These are phyloP conservation scores for Wickerhamiella qilinensis DNA, from an alignment of 805 yeast species.

Conservation along the genomic window DNA sequence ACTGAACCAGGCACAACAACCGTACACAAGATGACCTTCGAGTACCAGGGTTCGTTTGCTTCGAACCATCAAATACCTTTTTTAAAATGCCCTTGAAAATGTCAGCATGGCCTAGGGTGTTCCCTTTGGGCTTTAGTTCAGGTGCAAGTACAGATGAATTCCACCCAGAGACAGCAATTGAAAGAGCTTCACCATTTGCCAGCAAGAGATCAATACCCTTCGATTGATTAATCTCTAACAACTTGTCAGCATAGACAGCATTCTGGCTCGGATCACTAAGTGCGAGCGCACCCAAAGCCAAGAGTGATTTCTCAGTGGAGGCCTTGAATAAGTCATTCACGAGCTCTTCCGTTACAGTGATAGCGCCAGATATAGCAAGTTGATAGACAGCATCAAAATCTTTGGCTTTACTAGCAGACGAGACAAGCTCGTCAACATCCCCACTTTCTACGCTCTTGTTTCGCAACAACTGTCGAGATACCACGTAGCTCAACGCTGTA, in stretches of 20 bases:
- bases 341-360: conserved; percentile 12
- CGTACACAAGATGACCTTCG: conserved; percentile 72
- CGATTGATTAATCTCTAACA: conserved; percentile 43
- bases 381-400: conserved; percentile 19
- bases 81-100: conserved; percentile 19
- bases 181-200: conserved; percentile 70
- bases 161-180: conserved; percentile 65
- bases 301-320: conserved; percentile 41
- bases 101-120: neutral
- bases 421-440: neutral
- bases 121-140: conserved; percentile 31
- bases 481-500: neutral
- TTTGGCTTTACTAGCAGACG: neutral
- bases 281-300: conserved; percentile 40
- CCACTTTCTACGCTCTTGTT: neutral
- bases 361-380: conserved; percentile 26
- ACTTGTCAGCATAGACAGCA: conserved; percentile 24
- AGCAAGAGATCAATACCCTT: conserved; percentile 66
- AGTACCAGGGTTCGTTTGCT: conserved; percentile 37
- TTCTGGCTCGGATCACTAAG: conserved; percentile 23
- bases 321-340: conserved; percentile 23
- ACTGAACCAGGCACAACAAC: conserved; percentile 67
- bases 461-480: neutral
- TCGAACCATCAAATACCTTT: conserved; percentile 38
- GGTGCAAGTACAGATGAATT: conserved; percentile 37